Conservation (phyloP, 257 asterid species). For the Eucommia ulmoides region DNA sequence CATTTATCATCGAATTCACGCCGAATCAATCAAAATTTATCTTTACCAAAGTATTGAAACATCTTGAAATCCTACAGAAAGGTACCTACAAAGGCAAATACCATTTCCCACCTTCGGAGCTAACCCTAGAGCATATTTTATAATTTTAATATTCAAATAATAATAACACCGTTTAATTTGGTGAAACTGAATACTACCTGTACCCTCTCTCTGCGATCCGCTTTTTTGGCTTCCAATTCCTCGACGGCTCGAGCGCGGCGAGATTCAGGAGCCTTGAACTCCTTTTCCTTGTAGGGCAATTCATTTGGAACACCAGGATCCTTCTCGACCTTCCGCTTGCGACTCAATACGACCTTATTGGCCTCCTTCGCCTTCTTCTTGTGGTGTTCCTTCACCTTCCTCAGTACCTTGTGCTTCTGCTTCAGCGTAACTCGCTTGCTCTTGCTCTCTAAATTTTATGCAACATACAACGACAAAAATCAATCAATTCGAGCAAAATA, state of each 20-base stretch:
- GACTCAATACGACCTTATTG: conserved; percentile 47
- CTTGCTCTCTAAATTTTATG: conserved; percentile 98
- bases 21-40: no score
- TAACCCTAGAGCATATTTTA: no score
- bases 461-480: no score
- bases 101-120: no score
- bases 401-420: conserved; percentile 71
- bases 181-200: no score
- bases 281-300: conserved; percentile 91
- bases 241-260: conserved; percentile 66
- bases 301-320: conserved; percentile 94
- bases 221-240: conserved; percentile 76
- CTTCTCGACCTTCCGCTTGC: conserved; percentile 62
- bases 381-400: conserved; percentile 85
- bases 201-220: conserved; percentile 93
- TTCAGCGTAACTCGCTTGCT: conserved; percentile 77
- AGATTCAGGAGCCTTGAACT: conserved; percentile 76
- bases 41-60: no score
- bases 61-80: no score
- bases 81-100: no score
- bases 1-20: no score
- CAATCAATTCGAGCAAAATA: no score
- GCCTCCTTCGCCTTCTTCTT: conserved; percentile 88
- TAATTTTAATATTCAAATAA: no score
- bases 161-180: no score